These are phyloP conservation scores for Butyriboletus appendiculatus DNA, from an alignment of 1,284 basidiomycete species.

Conservation along the genomic window DNA sequence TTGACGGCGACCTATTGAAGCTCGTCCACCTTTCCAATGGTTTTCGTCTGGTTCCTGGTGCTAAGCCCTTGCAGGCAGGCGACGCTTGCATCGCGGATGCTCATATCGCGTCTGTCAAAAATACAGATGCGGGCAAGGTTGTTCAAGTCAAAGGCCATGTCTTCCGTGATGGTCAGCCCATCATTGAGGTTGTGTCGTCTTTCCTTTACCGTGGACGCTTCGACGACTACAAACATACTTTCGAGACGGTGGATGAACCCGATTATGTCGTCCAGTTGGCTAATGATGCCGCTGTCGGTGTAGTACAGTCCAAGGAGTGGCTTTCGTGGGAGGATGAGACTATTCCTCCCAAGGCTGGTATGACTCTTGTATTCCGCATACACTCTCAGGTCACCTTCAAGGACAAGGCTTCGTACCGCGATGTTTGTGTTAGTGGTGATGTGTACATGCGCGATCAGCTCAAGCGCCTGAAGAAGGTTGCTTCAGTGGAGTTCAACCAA, in stretches of 20 bases:
- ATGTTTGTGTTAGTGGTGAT: constrained; percentile 82
- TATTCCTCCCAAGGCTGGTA: constrained; percentile 77
- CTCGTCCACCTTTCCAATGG: constrained; percentile 97
- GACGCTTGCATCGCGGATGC: constrained; percentile 93
- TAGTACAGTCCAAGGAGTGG: constrained; percentile 97
- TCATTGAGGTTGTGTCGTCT: constrained; percentile 92
- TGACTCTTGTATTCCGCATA: constrained; percentile 87
- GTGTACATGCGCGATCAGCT: constrained; percentile 86
- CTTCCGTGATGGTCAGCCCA: constrained; percentile 70
- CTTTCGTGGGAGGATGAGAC: constrained; percentile 92
- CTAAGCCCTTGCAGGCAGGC: constrained; percentile 77
- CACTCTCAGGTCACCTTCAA: constrained; percentile 88
- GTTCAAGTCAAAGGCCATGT: constrained; percentile 92
- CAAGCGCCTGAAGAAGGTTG: constrained; percentile 87
- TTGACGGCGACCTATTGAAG: constrained; percentile 93
- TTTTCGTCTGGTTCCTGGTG: constrained; percentile 86
- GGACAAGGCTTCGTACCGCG: constrained; percentile 85
- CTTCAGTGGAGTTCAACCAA: constrained; percentile 83
- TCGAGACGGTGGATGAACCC: constrained; percentile 88
- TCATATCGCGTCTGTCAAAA: constrained; percentile 86
- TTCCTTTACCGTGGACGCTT: constrained; percentile 98
- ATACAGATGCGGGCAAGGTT: constrained; percentile 90
- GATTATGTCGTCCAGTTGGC: constrained; percentile 83
- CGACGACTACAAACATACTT: constrained; percentile 93
- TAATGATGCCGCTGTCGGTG: constrained; percentile 83